Conservation (phyloP, 768 basidiomycete genomes). For the Boletus vinaceobasis region DNA sequence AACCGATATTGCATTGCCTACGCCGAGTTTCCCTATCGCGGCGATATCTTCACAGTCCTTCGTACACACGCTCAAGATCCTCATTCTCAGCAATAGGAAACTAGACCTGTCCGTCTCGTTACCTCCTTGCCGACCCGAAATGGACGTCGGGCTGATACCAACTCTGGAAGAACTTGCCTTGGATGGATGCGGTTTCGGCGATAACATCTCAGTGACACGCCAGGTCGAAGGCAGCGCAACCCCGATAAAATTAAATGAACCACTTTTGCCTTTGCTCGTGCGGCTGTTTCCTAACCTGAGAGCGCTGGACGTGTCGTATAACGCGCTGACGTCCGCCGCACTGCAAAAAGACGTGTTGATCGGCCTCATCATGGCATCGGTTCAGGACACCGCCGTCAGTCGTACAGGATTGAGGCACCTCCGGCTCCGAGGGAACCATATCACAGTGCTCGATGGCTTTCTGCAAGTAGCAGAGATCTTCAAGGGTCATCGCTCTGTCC, state of each 20-base stretch:
- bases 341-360: slow-evolving; percentile 48
- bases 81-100: slow-evolving; percentile 62
- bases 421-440: slow-evolving; percentile 63
- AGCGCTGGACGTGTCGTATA: slow-evolving; percentile 75
- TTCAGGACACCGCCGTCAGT: slow-evolving; percentile 13
- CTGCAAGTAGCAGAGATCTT: slow-evolving; percentile 58
- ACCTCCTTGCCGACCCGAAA: slow-evolving; percentile 35
- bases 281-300: slow-evolving; percentile 68
- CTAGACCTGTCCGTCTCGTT: slow-evolving; percentile 62
- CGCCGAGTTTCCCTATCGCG: slow-evolving; percentile 64
- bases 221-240: slow-evolving; percentile 30
- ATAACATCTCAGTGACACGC: slow-evolving; percentile 50
- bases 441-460: slow-evolving; percentile 62
- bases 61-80: slow-evolving; percentile 51
- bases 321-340: slow-evolving; percentile 54
- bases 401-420: slow-evolving; percentile 63
- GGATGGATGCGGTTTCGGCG: slow-evolving; percentile 68
- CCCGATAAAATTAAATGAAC: slow-evolving; percentile 47
- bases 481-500: slow-evolving; percentile 58
- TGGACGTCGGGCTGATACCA: slow-evolving; percentile 50
- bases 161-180: slow-evolving; percentile 69
- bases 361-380: slow-evolving; percentile 48
- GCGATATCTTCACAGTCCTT: slow-evolving; percentile 60
- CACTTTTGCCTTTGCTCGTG: slow-evolving; percentile 55
- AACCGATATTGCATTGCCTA: slow-evolving; percentile 54